Evolutionary conservation across 305 asterid genomes (phyloP).

Genomic region (Fraxinus baroniana): DNA sequence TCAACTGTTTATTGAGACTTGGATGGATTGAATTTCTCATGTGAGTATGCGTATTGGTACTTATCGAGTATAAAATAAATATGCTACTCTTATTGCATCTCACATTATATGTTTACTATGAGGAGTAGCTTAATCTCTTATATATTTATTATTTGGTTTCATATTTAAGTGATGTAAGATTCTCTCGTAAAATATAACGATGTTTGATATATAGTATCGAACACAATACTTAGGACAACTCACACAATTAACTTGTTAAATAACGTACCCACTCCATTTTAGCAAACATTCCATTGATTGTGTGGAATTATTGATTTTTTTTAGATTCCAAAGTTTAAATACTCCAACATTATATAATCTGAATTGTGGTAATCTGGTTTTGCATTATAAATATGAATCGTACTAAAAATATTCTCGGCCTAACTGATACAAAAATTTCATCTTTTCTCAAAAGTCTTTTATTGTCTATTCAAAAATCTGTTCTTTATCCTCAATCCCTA

Average conservation of each 20-base stretch:
- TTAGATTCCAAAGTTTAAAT: neutral
- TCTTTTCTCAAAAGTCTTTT: neutral
- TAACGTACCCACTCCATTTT: neutral
- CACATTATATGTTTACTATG: neutral
- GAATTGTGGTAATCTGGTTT: neutral
- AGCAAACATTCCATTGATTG: neutral
- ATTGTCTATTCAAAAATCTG: neutral
- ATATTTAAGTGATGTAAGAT: neutral
- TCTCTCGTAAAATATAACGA: neutral
- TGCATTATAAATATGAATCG: neutral
- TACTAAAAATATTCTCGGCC: neutral
- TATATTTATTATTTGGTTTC: too few species aligned
- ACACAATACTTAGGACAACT: neutral
- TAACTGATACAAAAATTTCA: neutral
- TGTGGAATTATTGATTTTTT: neutral
- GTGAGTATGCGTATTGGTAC: neutral
- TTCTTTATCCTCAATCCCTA: conserved; percentile 20
- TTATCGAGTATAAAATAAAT: neutral
- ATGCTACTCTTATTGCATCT: neutral
- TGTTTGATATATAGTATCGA: too few species aligned
- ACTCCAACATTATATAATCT: neutral
- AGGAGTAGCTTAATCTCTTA: neutral
- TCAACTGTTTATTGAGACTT: neutral
- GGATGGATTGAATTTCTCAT: neutral
- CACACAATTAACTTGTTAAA: neutral